These are phyloP conservation scores for Tetrapisispora pingtungensis DNA, from an alignment of 805 yeast genomes.

Conservation along the genomic window DNA sequence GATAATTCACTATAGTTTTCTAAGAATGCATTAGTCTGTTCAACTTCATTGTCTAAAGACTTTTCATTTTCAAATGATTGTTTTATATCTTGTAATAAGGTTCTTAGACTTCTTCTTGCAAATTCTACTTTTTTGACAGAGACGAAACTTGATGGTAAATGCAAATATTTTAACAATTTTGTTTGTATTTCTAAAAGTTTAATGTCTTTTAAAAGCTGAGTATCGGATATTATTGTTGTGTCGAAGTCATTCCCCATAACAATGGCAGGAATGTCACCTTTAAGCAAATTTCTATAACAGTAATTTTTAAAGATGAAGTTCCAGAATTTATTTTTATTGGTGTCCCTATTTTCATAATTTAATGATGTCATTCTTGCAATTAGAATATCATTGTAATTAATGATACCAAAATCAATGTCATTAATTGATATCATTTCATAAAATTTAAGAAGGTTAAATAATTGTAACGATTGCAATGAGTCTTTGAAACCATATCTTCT, in stretches of 20 bases:
- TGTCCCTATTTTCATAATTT: constrained; percentile 21
- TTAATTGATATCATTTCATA: constrained; percentile 9
- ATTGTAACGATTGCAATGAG: constrained; percentile 15
- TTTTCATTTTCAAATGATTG: neutral
- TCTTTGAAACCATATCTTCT: constrained; percentile 10
- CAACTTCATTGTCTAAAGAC: neutral
- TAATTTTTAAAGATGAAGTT: constrained; percentile 23
- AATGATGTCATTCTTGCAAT: constrained; percentile 19
- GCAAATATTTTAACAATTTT: constrained; percentile 15
- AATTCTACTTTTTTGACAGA: constrained; percentile 10
- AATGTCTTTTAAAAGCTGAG: constrained; percentile 8
- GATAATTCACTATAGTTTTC: neutral
- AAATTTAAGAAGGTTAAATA: constrained; percentile 17
- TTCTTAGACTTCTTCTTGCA: constrained; percentile 1
- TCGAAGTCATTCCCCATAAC: constrained; percentile 7
- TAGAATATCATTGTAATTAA: constrained; percentile 24
- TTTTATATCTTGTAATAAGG: neutral
- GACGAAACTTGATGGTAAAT: constrained; percentile 12
- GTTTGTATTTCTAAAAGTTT: constrained; percentile 9
- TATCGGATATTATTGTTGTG: constrained; percentile 17
- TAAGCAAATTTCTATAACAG: constrained; percentile 22
- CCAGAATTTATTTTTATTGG: constrained; percentile 16
- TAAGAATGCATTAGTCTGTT: neutral
- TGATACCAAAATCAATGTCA: constrained; percentile 8
- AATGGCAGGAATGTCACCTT: constrained; percentile 22